These are phyloP conservation scores for Ceratocystis eucalypticola DNA, from an alignment of 2,329 filamentous ascomycete species.

Conservation along the genomic window DNA sequence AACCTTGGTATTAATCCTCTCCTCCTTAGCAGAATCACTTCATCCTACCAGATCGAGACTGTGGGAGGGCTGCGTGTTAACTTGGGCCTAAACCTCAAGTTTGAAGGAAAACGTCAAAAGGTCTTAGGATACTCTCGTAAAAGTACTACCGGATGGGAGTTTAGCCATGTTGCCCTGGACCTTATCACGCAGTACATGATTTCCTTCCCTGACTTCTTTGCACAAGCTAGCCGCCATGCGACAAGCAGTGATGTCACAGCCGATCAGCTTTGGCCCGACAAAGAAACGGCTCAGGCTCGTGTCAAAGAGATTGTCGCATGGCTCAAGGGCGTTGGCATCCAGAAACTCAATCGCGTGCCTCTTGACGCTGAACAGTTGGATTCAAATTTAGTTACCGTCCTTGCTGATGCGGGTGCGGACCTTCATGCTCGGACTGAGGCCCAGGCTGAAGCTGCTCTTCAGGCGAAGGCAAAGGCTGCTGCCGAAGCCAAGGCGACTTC, in stretches of 20 bases:
- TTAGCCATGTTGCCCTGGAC: conserved; percentile 69
- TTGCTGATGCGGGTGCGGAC: conserved; percentile 52
- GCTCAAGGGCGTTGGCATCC: conserved; percentile 83
- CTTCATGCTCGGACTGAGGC: conserved; percentile 32
- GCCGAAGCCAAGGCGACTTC: background rate
- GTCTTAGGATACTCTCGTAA: conserved; percentile 91
- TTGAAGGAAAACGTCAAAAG: conserved; percentile 89
- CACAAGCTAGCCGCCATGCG: conserved; percentile 70
- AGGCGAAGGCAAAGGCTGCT: background rate
- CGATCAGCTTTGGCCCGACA: conserved; percentile 69
- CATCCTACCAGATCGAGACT: conserved; percentile 69
- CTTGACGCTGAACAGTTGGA: conserved; percentile 94
- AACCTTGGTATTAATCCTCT: conserved; percentile 71
- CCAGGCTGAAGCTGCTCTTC: background rate
- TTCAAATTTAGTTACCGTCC: conserved; percentile 68
- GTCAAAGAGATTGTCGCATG: conserved; percentile 90
- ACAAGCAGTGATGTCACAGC: conserved; percentile 73
- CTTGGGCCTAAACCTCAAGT: conserved; percentile 88
- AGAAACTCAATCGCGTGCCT: conserved; percentile 88
- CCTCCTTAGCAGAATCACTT: conserved; percentile 88
- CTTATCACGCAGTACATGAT: conserved; percentile 82
- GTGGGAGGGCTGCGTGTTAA: conserved; percentile 76
- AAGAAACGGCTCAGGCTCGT: conserved; percentile 56
- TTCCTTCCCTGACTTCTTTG: conserved; percentile 89
- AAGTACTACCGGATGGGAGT: conserved; percentile 81